These are phyloP conservation scores for Kodamaea kaohsiungensis DNA, from an alignment of 805 yeast genomes.

Conservation along the genomic window DNA sequence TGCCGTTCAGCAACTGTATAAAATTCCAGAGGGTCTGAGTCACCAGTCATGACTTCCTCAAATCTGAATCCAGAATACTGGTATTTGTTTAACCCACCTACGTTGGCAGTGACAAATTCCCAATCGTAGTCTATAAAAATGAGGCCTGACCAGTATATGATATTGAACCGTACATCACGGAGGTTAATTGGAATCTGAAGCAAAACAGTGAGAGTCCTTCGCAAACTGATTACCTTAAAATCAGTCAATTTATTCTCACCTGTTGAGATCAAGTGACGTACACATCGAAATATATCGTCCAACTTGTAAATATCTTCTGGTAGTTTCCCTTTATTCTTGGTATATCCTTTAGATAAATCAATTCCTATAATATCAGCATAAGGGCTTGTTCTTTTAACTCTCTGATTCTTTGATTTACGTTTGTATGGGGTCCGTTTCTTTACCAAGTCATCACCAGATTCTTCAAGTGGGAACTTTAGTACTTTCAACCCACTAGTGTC, in stretches of 20 bases:
- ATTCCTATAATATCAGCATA: slow-evolving; percentile 18
- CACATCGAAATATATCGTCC: slow-evolving; percentile 16
- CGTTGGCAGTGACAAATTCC: slow-evolving; percentile 7
- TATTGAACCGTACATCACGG: slow-evolving; percentile 16
- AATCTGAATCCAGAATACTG: slow-evolving; percentile 26
- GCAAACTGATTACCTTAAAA: slow-evolving; percentile 16
- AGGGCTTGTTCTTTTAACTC: slow-evolving; percentile 7
- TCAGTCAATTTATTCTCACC: slow-evolving; percentile 3
- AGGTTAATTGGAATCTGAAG: slow-evolving; percentile 22
- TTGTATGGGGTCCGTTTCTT: slow-evolving; percentile 6
- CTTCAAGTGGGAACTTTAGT: background rate
- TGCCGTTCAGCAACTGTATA: slow-evolving; percentile 19
- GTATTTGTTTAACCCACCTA: slow-evolving; percentile 1
- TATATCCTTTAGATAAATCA: slow-evolving; percentile 20
- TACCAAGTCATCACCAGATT: background rate
- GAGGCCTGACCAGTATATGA: slow-evolving; percentile 19
- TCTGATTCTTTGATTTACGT: slow-evolving; percentile 5
- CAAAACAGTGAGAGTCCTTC: slow-evolving; percentile 20
- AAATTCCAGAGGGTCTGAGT: slow-evolving; percentile 6
- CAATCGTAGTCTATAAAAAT: slow-evolving; percentile 23
- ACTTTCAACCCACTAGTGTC: slow-evolving; percentile 10
- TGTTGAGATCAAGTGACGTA: slow-evolving; percentile 12
- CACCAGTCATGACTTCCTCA: slow-evolving; percentile 19
- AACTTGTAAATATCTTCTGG: slow-evolving; percentile 16
- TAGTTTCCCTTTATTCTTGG: slow-evolving; percentile 12